Evolutionary conservation across 2,329 filamentous ascomycete genomes (phyloP).

Genomic region (Biscogniauxia marginata): DNA sequence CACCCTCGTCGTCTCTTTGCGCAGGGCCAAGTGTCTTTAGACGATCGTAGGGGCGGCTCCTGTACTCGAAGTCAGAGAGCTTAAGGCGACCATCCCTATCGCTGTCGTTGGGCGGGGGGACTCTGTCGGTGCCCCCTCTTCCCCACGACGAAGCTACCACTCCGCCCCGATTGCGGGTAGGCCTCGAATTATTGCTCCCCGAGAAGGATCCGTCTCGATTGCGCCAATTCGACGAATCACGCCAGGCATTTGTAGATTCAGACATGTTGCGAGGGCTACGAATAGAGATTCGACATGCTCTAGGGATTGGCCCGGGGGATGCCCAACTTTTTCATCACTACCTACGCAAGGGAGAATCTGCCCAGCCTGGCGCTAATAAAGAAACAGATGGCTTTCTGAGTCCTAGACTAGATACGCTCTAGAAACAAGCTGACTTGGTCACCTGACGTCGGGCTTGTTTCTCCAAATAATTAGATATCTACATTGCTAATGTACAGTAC

Average conservation of each 20-base stretch:
- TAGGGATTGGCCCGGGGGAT: not conserved
- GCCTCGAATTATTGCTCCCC: not conserved
- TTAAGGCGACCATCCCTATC: not conserved
- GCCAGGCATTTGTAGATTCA: constrained; percentile 8
- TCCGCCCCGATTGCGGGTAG: not conserved
- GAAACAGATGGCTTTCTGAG: no score
- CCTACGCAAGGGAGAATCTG: not conserved
- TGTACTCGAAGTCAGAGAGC: not conserved
- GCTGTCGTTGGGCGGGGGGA: not conserved
- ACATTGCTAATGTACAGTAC: no score
- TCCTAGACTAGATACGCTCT: no score
- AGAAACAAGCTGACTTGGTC: no score
- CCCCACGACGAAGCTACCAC: constrained; percentile 10
- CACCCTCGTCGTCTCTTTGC: constrained; percentile 6
- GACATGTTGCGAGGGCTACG: constrained; percentile 6
- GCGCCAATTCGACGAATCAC: constrained; percentile 15
- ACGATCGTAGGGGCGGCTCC: constrained; percentile 9
- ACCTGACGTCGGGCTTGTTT: no score
- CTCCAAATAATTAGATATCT: no score
- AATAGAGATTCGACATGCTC: not conserved
- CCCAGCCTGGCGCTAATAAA: no score
- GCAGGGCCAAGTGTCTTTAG: constrained; percentile 4
- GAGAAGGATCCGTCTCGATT: constrained; percentile 5
- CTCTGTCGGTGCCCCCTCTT: not conserved
- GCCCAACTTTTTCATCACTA: no score